Percentiles rank a stretch among this genome's conserved stretches.
Conservation (phyloP, 352 stramenopile genomes). For the Phytopythium kandeliae region DNA sequence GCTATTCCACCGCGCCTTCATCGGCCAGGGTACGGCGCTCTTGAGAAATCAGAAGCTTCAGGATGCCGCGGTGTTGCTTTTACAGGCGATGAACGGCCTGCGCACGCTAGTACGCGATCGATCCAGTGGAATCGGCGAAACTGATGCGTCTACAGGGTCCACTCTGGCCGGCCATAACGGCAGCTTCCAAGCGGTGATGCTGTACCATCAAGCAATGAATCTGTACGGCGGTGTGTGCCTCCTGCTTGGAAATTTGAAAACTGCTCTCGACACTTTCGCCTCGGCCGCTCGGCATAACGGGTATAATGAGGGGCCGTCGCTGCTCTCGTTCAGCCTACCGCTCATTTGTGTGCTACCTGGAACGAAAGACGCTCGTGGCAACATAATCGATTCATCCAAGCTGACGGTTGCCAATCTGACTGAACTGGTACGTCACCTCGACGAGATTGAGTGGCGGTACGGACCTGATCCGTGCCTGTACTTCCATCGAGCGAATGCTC, state of each 20-base stretch:
- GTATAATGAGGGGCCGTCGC: neutral
- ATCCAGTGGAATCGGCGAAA: slow-evolving; percentile 1
- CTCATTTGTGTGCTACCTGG: slow-evolving; percentile 38
- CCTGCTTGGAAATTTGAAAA: slow-evolving; percentile 42
- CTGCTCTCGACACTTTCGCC: slow-evolving; percentile 41
- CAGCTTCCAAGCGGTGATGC: slow-evolving; percentile 12
- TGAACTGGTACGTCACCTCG: slow-evolving; percentile 40
- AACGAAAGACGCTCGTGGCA: slow-evolving; percentile 26
- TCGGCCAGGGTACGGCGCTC: slow-evolving; percentile 35
- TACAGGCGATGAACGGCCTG: slow-evolving; percentile 35
- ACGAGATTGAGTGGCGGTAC: slow-evolving; percentile 52
- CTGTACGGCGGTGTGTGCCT: slow-evolving; percentile 43
- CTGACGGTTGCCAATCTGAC: slow-evolving; percentile 35
- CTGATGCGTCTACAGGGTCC: neutral
- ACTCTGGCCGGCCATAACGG: neutral
- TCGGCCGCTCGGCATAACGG: slow-evolving; percentile 17
- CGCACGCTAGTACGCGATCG: slow-evolving; percentile 15
- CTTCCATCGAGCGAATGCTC: slow-evolving; percentile 47
- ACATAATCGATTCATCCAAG: slow-evolving; percentile 40
- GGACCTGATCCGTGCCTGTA: slow-evolving; percentile 49
- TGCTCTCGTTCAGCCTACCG: slow-evolving; percentile 24
- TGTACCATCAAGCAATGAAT: slow-evolving; percentile 38
- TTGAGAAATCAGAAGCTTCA: slow-evolving; percentile 38
- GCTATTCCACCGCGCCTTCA: slow-evolving; percentile 35
- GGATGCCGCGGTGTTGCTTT: slow-evolving; percentile 26